Evolutionary conservation across 495 filamentous ascomycete species (phyloP), one percentile per base, ranked within the genome.

Genomic region (Aspergillus cavernicola): DNA sequence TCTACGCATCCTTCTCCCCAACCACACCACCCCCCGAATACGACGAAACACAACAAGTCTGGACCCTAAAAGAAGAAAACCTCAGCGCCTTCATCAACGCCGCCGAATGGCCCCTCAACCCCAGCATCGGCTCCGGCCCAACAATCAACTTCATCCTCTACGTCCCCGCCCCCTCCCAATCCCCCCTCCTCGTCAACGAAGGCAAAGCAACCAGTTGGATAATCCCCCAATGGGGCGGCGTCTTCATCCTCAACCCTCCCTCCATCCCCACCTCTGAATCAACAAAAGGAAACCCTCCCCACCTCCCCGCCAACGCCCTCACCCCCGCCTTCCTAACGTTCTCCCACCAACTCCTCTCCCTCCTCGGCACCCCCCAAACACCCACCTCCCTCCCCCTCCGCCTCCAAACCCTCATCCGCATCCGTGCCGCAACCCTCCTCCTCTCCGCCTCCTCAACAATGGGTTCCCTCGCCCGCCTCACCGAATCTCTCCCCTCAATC

Each of bases 131-230:
- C 29, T 84, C 77, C 23, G 92, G 91, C 2, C 92, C 93, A 29
- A 97, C 93, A 0, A 80, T 98, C 57, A 97, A 97, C 72, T 97
- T 98, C 60, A 83, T 97, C 47, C 76, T 97, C 18, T 97, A 92
- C 60, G 84, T 95, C 10, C 85, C 86, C 6, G 66, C 76, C 22
- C 67, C 70, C n/a, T 66, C 69, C 4, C 80, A 83, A 47, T 77
- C 80, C 0, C 86, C 86, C 11, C 75, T 88, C 38, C 66, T 86
- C 11, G 80, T 90, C 37, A 82, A 85, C 59, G 83, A 83, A 24
- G 82, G 80, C 43, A 80, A 81, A n/a, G 87, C 85, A 2, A 91
- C 86, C 32, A 93, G 89, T 50, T 98, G 92, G 88, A 77, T 97
- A 41, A 84, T 97, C 16, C 95, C 95, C 0, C 93, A 98, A 75